Conservation (phyloP, 805 yeast genomes). For the Saccharomycopsis sp. region DNA sequence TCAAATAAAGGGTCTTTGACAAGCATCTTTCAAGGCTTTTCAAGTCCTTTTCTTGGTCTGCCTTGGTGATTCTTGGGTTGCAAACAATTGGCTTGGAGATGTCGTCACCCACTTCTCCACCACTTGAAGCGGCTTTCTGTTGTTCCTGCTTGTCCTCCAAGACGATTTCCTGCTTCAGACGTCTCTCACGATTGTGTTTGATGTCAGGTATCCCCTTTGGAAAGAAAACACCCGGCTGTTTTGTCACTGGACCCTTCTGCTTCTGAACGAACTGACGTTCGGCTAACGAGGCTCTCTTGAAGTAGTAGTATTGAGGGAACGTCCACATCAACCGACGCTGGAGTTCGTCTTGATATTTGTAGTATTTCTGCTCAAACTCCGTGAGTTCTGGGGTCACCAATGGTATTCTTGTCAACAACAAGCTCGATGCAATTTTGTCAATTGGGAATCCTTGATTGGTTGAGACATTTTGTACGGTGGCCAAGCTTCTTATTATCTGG, state of each 20-base stretch:
- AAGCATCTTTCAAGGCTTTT: slow-evolving; percentile 73
- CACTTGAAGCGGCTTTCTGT: slow-evolving; percentile 19
- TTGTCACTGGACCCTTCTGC: slow-evolving; percentile 68
- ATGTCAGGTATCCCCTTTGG: slow-evolving; percentile 82
- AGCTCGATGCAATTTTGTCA: slow-evolving; percentile 1
- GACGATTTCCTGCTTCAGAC: slow-evolving; percentile 69
- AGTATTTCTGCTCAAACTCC: slow-evolving; percentile 67
- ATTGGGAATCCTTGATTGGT: not conserved
- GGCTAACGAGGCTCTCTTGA: slow-evolving; percentile 80
- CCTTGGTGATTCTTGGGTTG: slow-evolving; percentile 67
- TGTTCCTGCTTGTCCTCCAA: slow-evolving; percentile 37
- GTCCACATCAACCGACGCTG: slow-evolving; percentile 96
- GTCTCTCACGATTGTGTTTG: slow-evolving; percentile 82
- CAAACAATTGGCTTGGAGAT: slow-evolving; percentile 63
- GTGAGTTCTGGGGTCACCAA: slow-evolving; percentile 72
- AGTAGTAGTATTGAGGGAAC: slow-evolving; percentile 89
- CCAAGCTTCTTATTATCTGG: not conserved
- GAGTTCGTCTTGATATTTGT: slow-evolving; percentile 76
- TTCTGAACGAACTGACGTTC: slow-evolving; percentile 72
- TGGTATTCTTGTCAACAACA: slow-evolving; percentile 55
- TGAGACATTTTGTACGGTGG: not conserved
- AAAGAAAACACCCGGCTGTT: slow-evolving; percentile 70
- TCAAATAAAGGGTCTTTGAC: slow-evolving; percentile 70
- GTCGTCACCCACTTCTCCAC: slow-evolving; percentile 37
- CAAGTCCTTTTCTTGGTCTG: slow-evolving; percentile 58